phyloP scores from a whole-genome alignment of 208 protist genomes.

The Leishmania aethiopica region DNA sequence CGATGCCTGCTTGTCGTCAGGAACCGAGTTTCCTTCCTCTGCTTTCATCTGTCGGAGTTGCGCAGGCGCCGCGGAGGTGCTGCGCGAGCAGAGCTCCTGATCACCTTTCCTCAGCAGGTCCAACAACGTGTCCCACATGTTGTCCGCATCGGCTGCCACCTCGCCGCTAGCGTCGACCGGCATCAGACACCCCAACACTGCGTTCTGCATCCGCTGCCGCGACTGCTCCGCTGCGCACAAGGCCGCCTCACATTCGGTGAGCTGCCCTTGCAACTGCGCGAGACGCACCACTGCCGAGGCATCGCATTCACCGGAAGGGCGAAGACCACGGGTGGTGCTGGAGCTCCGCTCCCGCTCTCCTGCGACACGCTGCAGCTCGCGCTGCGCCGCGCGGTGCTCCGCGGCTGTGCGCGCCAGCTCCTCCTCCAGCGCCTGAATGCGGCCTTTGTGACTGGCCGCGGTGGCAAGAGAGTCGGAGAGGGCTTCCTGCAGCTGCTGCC shows the following conservation, averaged over 20 bases:
- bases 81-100: no score
- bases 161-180: neutral
- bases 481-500: conserved; percentile 13
- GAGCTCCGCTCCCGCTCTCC: neutral
- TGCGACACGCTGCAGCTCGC: conserved; percentile 11
- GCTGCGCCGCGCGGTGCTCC: conserved; percentile 12
- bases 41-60: neutral
- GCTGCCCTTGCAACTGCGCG: conserved; percentile 12
- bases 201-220: conserved; percentile 10
- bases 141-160: neutral
- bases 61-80: neutral
- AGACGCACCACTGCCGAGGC: conserved; percentile 9
- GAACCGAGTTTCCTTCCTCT: neutral
- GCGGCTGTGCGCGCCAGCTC: conserved; percentile 21
- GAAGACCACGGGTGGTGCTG: neutral
- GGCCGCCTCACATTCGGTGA: conserved; percentile 17
- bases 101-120: neutral
- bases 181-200: conserved; percentile 1
- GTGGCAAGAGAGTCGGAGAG: conserved; percentile 24
- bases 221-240: conserved; percentile 11
- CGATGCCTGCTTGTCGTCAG: neutral
- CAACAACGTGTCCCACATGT: conserved; percentile 2
- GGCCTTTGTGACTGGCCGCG: conserved; percentile 14
- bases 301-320: neutral
- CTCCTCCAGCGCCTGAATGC: conserved; percentile 32